Conservation (phyloP, 495 filamentous ascomycete genomes). For the Sordaria brevicollis region DNA sequence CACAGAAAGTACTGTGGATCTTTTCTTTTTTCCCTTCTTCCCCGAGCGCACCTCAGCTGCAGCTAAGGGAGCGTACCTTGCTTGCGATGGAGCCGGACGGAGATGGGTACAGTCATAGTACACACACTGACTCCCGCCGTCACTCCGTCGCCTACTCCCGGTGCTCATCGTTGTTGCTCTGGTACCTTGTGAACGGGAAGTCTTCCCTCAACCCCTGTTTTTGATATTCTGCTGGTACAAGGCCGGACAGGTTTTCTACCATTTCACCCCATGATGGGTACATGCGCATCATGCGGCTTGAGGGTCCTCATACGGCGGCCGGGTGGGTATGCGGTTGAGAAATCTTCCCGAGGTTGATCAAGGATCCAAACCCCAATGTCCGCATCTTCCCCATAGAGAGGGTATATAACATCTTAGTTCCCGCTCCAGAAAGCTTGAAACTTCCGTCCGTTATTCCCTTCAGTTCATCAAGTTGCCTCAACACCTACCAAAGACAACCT, state of each 20-base stretch:
- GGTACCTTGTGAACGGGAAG: conserved; percentile 3
- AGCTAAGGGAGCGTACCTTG: background rate
- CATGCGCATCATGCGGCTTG: conserved; percentile 14
- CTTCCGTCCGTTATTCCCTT: background rate
- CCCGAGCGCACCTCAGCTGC: background rate
- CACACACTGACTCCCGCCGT: background rate
- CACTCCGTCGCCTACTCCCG: background rate
- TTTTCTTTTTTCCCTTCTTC: background rate
- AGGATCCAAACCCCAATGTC: background rate
- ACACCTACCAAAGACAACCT: background rate
- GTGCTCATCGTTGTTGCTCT: background rate
- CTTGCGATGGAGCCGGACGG: background rate
- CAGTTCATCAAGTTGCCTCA: background rate
- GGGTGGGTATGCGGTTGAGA: background rate
- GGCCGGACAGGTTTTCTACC: conserved; percentile 1
- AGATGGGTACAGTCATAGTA: background rate
- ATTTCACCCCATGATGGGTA: background rate
- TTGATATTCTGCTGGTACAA: background rate
- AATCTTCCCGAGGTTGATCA: background rate
- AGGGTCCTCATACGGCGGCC: background rate
- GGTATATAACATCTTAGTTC: background rate
- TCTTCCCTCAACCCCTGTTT: background rate
- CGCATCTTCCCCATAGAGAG: background rate
- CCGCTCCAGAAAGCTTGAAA: background rate
- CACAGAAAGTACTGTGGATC: background rate